Evolutionary conservation across 2,329 filamentous ascomycete genomes (phyloP).

Genomic region (Venturia pyrina): DNA sequence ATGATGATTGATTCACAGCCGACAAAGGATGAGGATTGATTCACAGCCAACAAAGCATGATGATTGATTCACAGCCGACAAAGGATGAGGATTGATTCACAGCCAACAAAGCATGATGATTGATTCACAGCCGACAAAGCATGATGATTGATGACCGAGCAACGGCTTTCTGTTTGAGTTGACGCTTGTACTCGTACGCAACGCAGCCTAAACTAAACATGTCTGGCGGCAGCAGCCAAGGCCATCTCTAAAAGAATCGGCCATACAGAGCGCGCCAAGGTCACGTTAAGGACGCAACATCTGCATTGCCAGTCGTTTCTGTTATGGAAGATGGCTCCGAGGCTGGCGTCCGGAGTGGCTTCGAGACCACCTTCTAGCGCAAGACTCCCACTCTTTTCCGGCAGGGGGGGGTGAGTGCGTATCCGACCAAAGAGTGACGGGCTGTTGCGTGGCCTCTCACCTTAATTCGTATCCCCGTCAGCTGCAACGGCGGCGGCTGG

Average conservation of each 20-base stretch:
- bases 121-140: not conserved
- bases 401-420: not conserved
- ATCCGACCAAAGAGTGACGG: not conserved
- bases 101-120: too few species aligned
- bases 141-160: not conserved
- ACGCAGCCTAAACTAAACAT: not conserved
- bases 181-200: not conserved
- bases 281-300: constrained; percentile 5
- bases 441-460: constrained; percentile 3
- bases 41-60: too few species aligned
- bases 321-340: constrained; percentile 4
- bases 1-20: not conserved
- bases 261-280: not conserved
- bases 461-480: not conserved
- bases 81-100: too few species aligned
- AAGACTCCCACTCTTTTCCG: not conserved
- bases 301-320: constrained; percentile 2
- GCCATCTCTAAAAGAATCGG: not conserved
- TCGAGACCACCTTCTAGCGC: constrained; percentile 11
- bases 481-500: not conserved
- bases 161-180: not conserved
- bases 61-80: not conserved
- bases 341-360: constrained; percentile 5
- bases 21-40: too few species aligned
- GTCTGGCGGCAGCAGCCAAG: not conserved